Percentiles rank a stretch among this genome's conserved stretches.
These are phyloP conservation scores for Trichomonas gallinae DNA, from an alignment of 208 protist genomes.

Conservation along the genomic window DNA sequence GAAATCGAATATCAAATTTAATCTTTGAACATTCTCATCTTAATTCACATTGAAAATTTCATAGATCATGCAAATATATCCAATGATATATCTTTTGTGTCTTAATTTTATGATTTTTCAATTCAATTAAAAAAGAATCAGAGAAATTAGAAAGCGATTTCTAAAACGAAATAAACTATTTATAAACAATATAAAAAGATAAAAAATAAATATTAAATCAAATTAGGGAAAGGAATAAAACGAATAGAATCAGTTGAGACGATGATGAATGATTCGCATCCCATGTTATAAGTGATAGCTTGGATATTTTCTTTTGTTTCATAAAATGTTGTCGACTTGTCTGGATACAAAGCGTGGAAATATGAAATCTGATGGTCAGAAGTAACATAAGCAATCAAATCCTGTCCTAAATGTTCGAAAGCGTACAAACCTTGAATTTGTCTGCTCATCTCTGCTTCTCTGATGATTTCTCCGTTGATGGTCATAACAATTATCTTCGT, in stretches of 20 bases:
- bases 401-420: neutral
- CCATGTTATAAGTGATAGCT: neutral
- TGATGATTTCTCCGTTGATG: neutral
- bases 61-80: no score
- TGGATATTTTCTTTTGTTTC: neutral
- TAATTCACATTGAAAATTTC: no score
- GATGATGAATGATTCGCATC: neutral
- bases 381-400: neutral
- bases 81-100: no score
- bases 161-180: neutral
- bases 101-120: no score
- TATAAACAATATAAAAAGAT: neutral
- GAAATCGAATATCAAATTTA: no score
- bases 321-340: neutral
- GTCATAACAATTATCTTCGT: neutral
- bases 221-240: neutral
- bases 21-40: no score
- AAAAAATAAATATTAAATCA: neutral
- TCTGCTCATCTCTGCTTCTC: neutral
- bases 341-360: neutral
- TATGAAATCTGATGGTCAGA: neutral
- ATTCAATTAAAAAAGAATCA: no score
- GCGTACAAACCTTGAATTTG: neutral
- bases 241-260: neutral
- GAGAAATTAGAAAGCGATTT: no score